Evolutionary conservation across 2,329 filamentous ascomycete species (phyloP), one percentile per base, ranked within the genome.

Genomic region (Chaetomiaceae sp.): DNA sequence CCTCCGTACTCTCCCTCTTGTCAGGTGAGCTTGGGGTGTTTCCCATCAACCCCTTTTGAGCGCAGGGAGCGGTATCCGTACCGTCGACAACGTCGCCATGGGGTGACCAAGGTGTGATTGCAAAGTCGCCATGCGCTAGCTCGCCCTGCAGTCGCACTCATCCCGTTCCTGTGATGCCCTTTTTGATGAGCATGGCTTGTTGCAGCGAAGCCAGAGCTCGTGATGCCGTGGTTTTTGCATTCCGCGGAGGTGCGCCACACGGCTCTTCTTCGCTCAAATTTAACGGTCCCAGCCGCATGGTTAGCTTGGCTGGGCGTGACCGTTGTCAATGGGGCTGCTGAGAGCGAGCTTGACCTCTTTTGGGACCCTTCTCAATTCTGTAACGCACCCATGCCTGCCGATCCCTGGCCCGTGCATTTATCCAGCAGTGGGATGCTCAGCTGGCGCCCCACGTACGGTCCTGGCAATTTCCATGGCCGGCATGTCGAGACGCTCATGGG

Each of bases 221-320:
- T 59, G 57, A 55, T 55, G 55, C 44, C 4, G 36, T 40, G 34
- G 39, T 45, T 43, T 50, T 52, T 51, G 47, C 47, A 50, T 49
- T 46, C 53, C 47, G 55, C 39, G 47, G 39, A 51, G 37, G 23
- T 48, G 43, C 53, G 53, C 53, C 49, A 54, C 48, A 53, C 63
- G 63, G 63, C 63, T 62, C 62, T 65, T 63, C 55, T 49, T 65
- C 63, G 63, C 61, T 62, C 54, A 64, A 65, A 62, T 63, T 62
- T 62, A 53, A 62, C 56, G 36, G 48, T 43, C n/a, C 46, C 45
- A 47, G 52, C 52, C 49, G 33, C 40, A 38, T 22, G 11, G 43
- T 27, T 29, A 39, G 47, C 43, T n/a, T 20, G 25, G 37, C 40
- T 17, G 42, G 38, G 43, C 40, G 19, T 39, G 33, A 43, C 53